These are phyloP conservation scores for Xylaria sp. DNA, from an alignment of 2,329 filamentous ascomycete species.

Conservation along the genomic window DNA sequence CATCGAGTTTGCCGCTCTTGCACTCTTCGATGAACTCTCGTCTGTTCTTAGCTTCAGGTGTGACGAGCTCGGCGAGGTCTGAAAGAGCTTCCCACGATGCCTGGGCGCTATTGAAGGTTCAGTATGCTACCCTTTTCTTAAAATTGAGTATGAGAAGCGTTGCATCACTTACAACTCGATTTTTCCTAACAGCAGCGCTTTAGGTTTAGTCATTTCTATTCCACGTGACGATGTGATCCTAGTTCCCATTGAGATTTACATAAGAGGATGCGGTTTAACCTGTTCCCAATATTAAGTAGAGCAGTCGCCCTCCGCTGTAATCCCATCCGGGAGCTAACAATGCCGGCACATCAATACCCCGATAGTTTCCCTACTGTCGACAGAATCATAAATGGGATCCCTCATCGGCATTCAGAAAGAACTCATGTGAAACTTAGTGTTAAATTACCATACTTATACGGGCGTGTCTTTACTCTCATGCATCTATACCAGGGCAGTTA, in stretches of 20 bases:
- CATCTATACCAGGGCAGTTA: not conserved
- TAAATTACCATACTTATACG: not conserved
- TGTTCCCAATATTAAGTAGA: not conserved
- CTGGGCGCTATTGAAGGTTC: not conserved
- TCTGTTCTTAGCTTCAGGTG: not conserved
- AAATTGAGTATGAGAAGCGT: not conserved
- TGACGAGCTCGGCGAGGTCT: not conserved
- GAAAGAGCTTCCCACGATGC: conserved; percentile 8
- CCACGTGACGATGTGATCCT: not conserved
- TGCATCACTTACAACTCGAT: not conserved
- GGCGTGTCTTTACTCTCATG: not conserved
- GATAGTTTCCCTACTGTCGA: not conserved
- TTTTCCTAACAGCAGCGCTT: not conserved
- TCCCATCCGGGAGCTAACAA: not conserved
- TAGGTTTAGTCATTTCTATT: conserved; percentile 2
- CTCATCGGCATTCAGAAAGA: not conserved
- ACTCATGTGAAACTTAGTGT: not conserved
- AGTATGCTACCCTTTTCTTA: not conserved
- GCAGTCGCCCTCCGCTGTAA: not conserved
- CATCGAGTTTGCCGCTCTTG: conserved; percentile 5
- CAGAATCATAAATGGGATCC: not conserved
- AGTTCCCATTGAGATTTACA: not conserved
- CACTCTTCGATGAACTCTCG: conserved; percentile 15
- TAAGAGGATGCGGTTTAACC: not conserved
- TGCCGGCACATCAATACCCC: not conserved